Evolutionary conservation across 2,329 filamentous ascomycete genomes (phyloP), one percentile per base, ranked within the genome.

Genomic region (Colletotrichum sp.): DNA sequence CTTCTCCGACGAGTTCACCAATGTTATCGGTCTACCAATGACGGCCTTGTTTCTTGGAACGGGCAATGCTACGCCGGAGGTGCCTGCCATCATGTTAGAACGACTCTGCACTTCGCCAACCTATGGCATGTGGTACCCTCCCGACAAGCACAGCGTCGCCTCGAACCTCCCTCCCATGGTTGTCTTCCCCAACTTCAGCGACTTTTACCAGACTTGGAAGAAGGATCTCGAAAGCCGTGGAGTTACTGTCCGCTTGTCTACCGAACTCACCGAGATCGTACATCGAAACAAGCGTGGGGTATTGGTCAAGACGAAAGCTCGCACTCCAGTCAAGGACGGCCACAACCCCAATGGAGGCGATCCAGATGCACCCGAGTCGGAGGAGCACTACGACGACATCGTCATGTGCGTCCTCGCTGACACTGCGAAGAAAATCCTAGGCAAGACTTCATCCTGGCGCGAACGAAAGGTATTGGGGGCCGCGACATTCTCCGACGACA

Each of bases 11-110:
- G 92, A 93, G 69, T 95, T 95, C 79, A 89, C 89, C 21, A 92
- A 94, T 78, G 90, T 94, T 82, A 88, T 94, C 30, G 93, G 93
- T 0, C 84, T 94, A 0, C 83, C 83, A 8, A 85, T 85, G 83
- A 84, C 84, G 4, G 83, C 84, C 2, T 79, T 85, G 8, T 94
- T 95, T 80, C 85, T 95, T 0, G 93, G 93, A 1, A 94, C 93
- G 0, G 92, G 93, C 3, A 94, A 94, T 76, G 92, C 93, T 77
- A 93, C 93, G 0, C 91, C 92, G 0, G 91, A 94, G 78, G 92
- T 94, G 0, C 90, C 93, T 0, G 89, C 88, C 67, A 92, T 93
- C 34, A 90, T 95, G 52, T 84, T 94, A 5, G 89, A 91, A 80
- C 83, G 89, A 6, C 80, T 92, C 0, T 90, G 90, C 73, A 89